These are phyloP conservation scores for Elsinoe batatas DNA, from an alignment of 2,329 filamentous ascomycete species.

Conservation along the genomic window DNA sequence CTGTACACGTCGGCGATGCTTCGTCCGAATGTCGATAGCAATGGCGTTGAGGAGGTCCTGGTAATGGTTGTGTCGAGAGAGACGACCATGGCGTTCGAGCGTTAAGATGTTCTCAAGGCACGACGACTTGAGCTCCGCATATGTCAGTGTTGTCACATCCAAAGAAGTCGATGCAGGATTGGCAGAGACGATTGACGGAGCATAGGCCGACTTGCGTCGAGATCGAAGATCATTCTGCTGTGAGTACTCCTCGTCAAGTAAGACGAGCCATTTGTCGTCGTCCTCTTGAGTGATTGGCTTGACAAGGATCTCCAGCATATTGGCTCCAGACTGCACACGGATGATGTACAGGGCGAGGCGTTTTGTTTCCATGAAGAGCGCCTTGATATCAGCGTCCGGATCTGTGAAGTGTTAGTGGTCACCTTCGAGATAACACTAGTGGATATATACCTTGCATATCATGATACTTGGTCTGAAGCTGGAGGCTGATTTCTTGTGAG, in stretches of 20 bases:
- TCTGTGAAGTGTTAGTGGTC: conserved; percentile 40
- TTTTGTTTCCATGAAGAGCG: conserved; percentile 97
- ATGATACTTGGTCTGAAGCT: conserved; percentile 78
- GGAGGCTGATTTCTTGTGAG: conserved; percentile 82
- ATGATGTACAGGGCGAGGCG: conserved; percentile 96
- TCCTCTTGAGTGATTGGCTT: conserved; percentile 82
- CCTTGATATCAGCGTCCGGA: conserved; percentile 82
- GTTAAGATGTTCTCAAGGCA: conserved; percentile 89
- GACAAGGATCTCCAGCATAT: conserved; percentile 89
- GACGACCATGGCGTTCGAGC: conserved; percentile 71
- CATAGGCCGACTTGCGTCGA: conserved; percentile 15
- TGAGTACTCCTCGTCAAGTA: conserved; percentile 65
- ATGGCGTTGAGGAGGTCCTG: conserved; percentile 98
- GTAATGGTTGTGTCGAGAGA: conserved; percentile 80
- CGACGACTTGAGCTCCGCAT: conserved; percentile 84
- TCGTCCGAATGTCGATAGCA: conserved; percentile 90
- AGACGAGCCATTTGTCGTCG: conserved; percentile 72
- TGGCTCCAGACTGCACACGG: conserved; percentile 81
- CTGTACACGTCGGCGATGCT: conserved; percentile 86
- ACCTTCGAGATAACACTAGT: not conserved
- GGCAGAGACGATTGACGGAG: conserved; percentile 16
- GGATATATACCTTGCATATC: conserved; percentile 56
- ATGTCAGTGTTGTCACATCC: conserved; percentile 81
- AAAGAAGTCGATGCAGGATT: conserved; percentile 43
- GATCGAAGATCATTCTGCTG: conserved; percentile 46